Evolutionary conservation across 257 asterid genomes (phyloP), one percentile per base, ranked within the genome.

Genomic region (Cruciata laevipes): DNA sequence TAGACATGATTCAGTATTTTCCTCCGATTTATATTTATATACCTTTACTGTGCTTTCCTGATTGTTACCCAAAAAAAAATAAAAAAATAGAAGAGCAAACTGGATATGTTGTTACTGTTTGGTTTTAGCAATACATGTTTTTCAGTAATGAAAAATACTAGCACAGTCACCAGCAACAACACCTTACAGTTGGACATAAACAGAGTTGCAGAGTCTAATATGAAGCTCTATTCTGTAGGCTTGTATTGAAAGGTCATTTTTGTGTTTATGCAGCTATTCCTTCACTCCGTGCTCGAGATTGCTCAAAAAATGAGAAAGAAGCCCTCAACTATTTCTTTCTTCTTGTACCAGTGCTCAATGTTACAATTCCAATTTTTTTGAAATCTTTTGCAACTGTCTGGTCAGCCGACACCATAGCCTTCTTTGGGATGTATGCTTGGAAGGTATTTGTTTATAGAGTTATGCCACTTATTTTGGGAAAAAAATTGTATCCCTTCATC

Each of bases 301-400:
- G 98, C 87, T 89, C 98, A 1, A 92, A 92, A 83, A 85, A 87
- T 55, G 98, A 92, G 85, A 92, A 92, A 74, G 98, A 92, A 80
- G 98, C 96, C 53, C 91, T 92, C 69, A 89, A 89, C 72, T 92
- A 92, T 77, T 95, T 92, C 33, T 89, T 89, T 79, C 80, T 92
- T 65, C 82, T 92, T 6, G 62, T 89, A 49, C 98, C 98, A 13
- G 71, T 92, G 72, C 76, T 92, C 53, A 92, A 92, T 64, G 91
- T 93, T 71, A 65, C 69, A 55, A 86, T 93, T 73, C 98, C 98
- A 0, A 83, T 93, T 79, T 89, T 93, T 84, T 81, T 75, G 91
- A 93, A 88, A 81, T 93, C 98, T 14, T 87, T 93, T 78, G 96
- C 97, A n/a, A 85, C 83, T 7, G 97, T 93, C 70, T 93, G 98